A percentile compares a stretch with the other conserved stretches of the same genome.
Conservation (phyloP, 176 grass and related monocot species). For the Musa troglodytarum region DNA sequence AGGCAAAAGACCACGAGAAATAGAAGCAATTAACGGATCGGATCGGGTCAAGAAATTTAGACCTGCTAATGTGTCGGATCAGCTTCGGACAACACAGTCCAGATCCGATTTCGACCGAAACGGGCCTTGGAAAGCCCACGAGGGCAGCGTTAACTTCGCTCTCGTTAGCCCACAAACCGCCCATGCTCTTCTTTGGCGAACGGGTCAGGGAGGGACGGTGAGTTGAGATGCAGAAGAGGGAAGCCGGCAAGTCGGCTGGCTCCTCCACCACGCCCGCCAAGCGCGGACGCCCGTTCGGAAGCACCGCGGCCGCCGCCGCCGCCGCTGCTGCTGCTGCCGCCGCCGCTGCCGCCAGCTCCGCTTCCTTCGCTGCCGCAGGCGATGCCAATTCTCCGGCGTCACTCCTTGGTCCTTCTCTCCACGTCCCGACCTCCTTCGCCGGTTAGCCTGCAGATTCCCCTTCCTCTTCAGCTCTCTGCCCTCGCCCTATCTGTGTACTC, state of each 20-base stretch:
- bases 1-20: too few species aligned
- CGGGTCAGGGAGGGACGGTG: neutral
- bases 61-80: neutral
- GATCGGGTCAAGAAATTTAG: too few species aligned
- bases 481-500: neutral
- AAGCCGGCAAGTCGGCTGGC: constrained; percentile 56
- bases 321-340: constrained; percentile 9
- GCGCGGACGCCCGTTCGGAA: constrained; percentile 80
- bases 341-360: constrained; percentile 14
- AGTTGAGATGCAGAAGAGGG: constrained; percentile 63
- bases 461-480: neutral
- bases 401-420: constrained; percentile 79
- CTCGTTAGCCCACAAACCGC: too few species aligned
- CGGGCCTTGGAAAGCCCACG: neutral
- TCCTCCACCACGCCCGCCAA: constrained; percentile 58
- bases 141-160: neutral
- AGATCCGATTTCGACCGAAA: too few species aligned
- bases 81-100: too few species aligned
- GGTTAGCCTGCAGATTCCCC: constrained; percentile 26
- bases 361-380: constrained; percentile 26
- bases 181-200: neutral
- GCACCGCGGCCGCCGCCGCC: constrained; percentile 43
- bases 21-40: too few species aligned
- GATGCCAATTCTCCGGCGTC: constrained; percentile 46
- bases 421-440: constrained; percentile 47